Evolutionary conservation across 176 grass and related monocot species (phyloP), one percentile per base, ranked within the genome.

Genomic region (Phyllostachys edulis): DNA sequence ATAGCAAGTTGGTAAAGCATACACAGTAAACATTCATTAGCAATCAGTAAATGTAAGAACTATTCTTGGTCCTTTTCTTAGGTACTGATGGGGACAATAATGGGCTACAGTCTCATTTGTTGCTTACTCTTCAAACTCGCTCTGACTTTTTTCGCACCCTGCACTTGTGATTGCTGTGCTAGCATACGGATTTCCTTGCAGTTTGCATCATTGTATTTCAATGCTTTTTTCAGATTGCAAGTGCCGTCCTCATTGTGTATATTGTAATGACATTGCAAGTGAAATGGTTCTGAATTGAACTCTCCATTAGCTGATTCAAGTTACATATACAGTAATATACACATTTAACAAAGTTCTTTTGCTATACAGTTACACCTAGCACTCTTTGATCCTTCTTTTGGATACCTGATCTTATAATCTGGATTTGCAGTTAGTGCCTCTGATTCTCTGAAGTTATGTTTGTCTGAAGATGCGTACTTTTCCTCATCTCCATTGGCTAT

Each of bases 11-110:
- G 67, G 46, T 88, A 73, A 71, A 71, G 56, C 9, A 61, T 79
- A 4, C 17, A 36, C 86, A 45, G 45, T 79, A 79, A 81, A 55
- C 57, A 88, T 77, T 83, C 80, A 78, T 71, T 78, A 26, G 55
- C 36, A 45, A 72, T 78, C 55, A 88, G 55, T 79, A 79, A 59
- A 45, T 73, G 37, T 54, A 29, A 29, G 84, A 51, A 54, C 67
- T 73, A 36, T 79, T 73, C 15, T 26, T 29, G 41, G 55, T 52
- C 40, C 55, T 15, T 50, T 26, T 27, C 8, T 21, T 29, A 32
- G 69, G 59, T 57, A 55, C 51, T 17, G 46, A 36, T 37, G 60
- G 26, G 24, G 24, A 23, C 6, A 67, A 37, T 74, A 45, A 55
- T 34, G 39, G 40, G 15, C 78, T 16, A 55, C n/a, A 77, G 75